phyloP scores from a whole-genome alignment of 2,329 filamentous ascomycete species.

The Trichoderma hamatum region DNA sequence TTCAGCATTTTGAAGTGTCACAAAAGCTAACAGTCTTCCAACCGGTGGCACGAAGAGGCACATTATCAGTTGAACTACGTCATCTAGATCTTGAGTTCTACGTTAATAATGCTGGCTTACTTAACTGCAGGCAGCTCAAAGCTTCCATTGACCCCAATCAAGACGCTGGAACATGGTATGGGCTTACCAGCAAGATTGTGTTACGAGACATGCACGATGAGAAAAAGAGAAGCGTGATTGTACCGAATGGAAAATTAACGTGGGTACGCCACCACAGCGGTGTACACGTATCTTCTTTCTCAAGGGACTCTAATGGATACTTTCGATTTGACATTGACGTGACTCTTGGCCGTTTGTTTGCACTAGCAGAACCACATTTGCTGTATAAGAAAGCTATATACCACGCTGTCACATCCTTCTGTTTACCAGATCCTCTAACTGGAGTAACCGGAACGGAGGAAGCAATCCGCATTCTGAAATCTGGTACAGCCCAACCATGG shows the following conservation, averaged over 20 bases:
- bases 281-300: constrained; percentile 46
- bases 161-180: constrained; percentile 62
- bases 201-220: constrained; percentile 49
- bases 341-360: constrained; percentile 58
- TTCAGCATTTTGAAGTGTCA: constrained; percentile 14
- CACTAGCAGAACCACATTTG: constrained; percentile 57
- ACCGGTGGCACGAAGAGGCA: background rate
- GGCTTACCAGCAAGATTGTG: constrained; percentile 61
- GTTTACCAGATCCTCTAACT: constrained; percentile 61
- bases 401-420: constrained; percentile 63
- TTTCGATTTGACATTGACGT: constrained; percentile 55
- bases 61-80: constrained; percentile 20
- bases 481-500: constrained; percentile 57
- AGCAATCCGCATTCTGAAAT: constrained; percentile 53
- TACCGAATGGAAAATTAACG: constrained; percentile 49
- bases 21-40: constrained; percentile 24
- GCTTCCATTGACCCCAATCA: constrained; percentile 60
- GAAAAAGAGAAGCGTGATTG: constrained; percentile 53
- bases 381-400: constrained; percentile 60
- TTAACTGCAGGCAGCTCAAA: constrained; percentile 54
- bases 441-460: constrained; percentile 64
- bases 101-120: constrained; percentile 40
- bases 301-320: background rate
- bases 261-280: constrained; percentile 36
- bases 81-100: constrained; percentile 23